Percentiles rank a stretch among this genome's conserved stretches.
Conservation (phyloP, 2,329 filamentous ascomycete species). For the Arthrocladium fulminans region DNA sequence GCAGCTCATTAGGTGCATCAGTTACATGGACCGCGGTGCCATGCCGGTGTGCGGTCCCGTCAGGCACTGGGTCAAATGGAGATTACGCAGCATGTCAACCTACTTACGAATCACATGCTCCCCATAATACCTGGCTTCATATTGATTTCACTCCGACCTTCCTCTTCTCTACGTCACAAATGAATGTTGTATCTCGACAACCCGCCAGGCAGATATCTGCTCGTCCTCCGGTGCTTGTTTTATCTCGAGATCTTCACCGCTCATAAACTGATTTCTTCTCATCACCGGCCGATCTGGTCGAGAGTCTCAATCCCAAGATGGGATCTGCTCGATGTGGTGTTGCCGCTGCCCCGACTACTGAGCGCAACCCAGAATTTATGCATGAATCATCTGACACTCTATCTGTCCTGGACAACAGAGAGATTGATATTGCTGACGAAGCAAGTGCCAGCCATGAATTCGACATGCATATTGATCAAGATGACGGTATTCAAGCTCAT, state of each 20-base stretch:
- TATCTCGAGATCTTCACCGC: neutral
- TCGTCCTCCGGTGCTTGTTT: neutral
- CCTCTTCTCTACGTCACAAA: neutral
- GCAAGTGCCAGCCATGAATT: too few relatives aligned
- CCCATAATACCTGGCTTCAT: neutral
- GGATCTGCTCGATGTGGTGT: neutral
- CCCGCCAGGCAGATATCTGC: neutral
- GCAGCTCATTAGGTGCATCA: conserved; percentile 31
- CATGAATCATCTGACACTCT: too few relatives aligned
- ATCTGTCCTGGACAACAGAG: too few relatives aligned
- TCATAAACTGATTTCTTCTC: neutral
- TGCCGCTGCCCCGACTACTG: neutral
- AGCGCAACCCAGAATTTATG: too few relatives aligned
- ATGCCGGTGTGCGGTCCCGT: too few relatives aligned
- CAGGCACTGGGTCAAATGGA: too few relatives aligned
- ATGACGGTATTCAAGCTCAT: too few relatives aligned
- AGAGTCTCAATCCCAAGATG: neutral
- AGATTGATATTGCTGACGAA: too few relatives aligned
- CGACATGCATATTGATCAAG: too few relatives aligned
- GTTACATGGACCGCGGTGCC: too few relatives aligned
- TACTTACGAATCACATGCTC: neutral
- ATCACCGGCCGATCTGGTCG: neutral
- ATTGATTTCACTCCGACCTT: neutral
- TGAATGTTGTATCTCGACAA: neutral
- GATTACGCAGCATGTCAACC: too few relatives aligned